Evolutionary conservation across 352 stramenopile species (phyloP), one percentile per base, ranked within the genome.

Genomic region (Phytophthora sp.): DNA sequence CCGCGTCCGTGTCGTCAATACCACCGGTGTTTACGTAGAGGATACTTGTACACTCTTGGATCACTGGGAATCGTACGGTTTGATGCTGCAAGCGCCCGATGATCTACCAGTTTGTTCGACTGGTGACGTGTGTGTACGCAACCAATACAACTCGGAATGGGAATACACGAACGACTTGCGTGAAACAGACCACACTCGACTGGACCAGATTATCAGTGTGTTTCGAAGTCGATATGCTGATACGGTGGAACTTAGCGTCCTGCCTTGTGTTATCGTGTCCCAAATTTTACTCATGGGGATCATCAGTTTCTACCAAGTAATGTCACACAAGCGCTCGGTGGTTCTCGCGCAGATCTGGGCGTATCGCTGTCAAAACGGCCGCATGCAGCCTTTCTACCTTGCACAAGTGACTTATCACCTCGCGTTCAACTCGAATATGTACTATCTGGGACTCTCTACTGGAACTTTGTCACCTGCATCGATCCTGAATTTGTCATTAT

Each of bases 251-350:
- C 16, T 74, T 13, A 74, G 61, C n/a, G 29, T 67, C 0, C 7
- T 74, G 6, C 67, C 67, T 16, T 41, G 50, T 30, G 27, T 62
- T 12, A 42, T 75, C 7, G 62, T 63, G 0, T 13, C 31, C 1
- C 67, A 75, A 26, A 75, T 75, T 35, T 30, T 75, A 0, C 13
- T 39, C n/a, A 75, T 75, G 67, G 67, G 62, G 0, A n/a, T 72
- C 1, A 33, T 75, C 6, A 72, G 51, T 46, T 26, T 75, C 2
- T 75, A 65, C 29, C 67, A 75, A 53, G 65, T 66, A 36, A 68
- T 69, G 29, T 62, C 67, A 5, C 31, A 68, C 63, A 65, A 65
- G 26, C 47, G 53, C 12, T 72, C 62, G 1, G 67, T 75, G 33
- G 16, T 65, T 8, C 62, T 75, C 0, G 23, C 63, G 0, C 62